Conservation (phyloP, 768 basidiomycete species). For the Cantharellus cinnabarinus region DNA sequence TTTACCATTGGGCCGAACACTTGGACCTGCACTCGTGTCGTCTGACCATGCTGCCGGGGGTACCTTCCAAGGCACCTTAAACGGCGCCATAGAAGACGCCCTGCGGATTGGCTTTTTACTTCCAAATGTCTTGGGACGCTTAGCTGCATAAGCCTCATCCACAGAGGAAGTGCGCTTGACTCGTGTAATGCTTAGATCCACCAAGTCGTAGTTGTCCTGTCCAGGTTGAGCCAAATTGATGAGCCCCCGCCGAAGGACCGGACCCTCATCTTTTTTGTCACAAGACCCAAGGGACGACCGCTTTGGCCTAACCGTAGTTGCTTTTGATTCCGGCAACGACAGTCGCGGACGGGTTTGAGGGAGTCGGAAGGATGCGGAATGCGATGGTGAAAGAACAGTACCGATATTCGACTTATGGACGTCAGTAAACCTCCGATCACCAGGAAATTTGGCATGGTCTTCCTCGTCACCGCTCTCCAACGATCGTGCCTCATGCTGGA, state of each 20-base stretch:
- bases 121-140: not conserved
- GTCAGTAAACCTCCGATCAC: not conserved
- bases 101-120: too few relatives aligned
- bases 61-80: too few relatives aligned
- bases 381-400: not conserved
- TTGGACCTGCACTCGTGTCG: too few relatives aligned
- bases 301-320: not conserved
- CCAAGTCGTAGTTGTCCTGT: not conserved
- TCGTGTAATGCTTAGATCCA: not conserved
- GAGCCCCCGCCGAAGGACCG: not conserved
- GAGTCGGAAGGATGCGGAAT: not conserved
- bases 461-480: slow-evolving; percentile 15
- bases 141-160: not conserved
- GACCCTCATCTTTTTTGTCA: slow-evolving; percentile 10
- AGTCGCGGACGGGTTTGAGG: not conserved
- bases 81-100: too few relatives aligned
- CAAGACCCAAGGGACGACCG: slow-evolving; percentile 13
- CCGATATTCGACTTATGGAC: not conserved
- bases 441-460: not conserved
- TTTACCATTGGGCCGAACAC: not conserved
- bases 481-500: slow-evolving; percentile 6
- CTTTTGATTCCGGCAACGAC: not conserved
- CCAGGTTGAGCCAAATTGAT: not conserved
- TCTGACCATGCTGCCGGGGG: too few relatives aligned
- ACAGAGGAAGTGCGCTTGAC: not conserved